Evolutionary conservation across 2,329 filamentous ascomycete species (phyloP).

Genomic region (Fusarium sp.): DNA sequence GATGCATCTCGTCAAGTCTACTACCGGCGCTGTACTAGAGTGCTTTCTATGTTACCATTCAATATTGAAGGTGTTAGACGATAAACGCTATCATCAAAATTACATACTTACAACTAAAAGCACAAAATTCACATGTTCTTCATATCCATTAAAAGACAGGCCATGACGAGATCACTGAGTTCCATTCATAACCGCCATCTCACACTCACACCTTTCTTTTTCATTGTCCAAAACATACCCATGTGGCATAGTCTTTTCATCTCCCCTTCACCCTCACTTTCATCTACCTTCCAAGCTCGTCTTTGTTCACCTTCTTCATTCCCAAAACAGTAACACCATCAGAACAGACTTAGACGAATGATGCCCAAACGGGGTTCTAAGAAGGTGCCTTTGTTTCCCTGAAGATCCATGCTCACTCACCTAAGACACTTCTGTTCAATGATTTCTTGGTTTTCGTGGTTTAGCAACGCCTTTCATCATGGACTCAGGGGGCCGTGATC

Average conservation of each 20-base stretch:
- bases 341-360: background rate
- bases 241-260: background rate
- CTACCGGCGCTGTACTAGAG: background rate
- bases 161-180: background rate
- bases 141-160: background rate
- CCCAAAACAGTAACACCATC: background rate
- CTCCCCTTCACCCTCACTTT: background rate
- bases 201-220: background rate
- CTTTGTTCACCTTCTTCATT: background rate
- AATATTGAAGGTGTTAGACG: background rate
- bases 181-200: background rate
- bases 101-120: background rate
- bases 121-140: background rate
- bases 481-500: background rate
- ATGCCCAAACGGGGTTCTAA: background rate
- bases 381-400: background rate
- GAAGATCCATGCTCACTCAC: background rate
- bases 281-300: background rate
- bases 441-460: background rate
- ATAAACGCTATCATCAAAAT: background rate
- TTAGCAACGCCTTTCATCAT: background rate
- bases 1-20: background rate
- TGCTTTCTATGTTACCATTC: background rate
- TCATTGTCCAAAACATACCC: background rate
- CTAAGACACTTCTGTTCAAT: background rate